Evolutionary conservation across 179 eudicot species (phyloP).

Genomic region (Amaranthus tricolor): DNA sequence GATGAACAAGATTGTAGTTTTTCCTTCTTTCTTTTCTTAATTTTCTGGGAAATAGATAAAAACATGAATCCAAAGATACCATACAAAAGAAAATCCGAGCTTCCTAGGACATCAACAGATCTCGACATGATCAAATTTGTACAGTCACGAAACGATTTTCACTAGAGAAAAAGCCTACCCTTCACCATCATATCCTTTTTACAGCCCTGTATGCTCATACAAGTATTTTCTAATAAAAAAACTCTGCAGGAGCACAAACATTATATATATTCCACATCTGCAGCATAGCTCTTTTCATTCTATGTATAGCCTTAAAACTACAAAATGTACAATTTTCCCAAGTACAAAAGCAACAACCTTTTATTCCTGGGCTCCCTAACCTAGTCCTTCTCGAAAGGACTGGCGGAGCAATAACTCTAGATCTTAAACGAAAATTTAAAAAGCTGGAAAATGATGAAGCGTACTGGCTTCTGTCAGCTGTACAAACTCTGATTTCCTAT

Average conservation of each 20-base stretch:
- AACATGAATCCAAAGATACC: conserved; percentile 14
- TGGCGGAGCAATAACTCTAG: conserved; percentile 31
- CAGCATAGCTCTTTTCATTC: conserved; percentile 30
- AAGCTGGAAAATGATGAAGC: conserved; percentile 31
- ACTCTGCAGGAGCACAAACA: conserved; percentile 36
- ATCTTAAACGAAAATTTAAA: conserved; percentile 12
- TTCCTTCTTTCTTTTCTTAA: not conserved
- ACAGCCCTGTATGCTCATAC: conserved; percentile 36
- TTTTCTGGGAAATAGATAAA: conserved; percentile 19
- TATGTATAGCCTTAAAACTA: conserved; percentile 66
- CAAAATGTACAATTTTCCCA: conserved; percentile 63
- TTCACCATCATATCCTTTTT: conserved; percentile 28
- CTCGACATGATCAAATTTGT: conserved; percentile 52
- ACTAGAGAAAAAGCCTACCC: conserved; percentile 39
- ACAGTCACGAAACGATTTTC: conserved; percentile 44
- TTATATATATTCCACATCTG: conserved; percentile 30
- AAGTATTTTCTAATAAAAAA: not conserved
- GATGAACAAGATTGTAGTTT: conserved; percentile 21
- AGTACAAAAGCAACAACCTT: conserved; percentile 50
- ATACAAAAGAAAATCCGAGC: conserved; percentile 40
- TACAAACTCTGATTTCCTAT: conserved; percentile 53
- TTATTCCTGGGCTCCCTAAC: conserved; percentile 51
- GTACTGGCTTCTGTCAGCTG: conserved; percentile 69
- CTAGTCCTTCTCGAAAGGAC: conserved; percentile 22
- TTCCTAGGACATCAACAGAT: conserved; percentile 36